Base-by-base conservation (phyloP, 805 yeast species). In the Candida ipomoeae region DNA sequence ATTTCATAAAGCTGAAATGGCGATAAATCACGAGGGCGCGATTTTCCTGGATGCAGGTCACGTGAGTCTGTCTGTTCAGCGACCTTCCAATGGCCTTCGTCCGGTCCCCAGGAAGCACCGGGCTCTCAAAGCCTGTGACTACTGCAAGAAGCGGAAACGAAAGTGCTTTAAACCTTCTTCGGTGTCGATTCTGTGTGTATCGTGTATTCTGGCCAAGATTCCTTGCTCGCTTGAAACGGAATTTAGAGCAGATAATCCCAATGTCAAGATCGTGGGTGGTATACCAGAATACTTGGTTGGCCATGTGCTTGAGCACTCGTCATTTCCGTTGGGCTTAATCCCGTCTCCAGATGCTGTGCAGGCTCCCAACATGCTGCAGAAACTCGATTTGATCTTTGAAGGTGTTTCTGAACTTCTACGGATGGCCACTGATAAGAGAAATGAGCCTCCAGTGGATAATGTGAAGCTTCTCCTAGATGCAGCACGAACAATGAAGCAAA, bases 101-200 rank as follows among this genome's bases (percentile, higher is more conserved):
- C 45, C 45, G 14, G 46, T 36, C 23, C 40, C 46, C 13, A 21
- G 20, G 15, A 44, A 48, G 33, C 53, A 50, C 6, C 55, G 86
- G 39, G 80, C 84, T 0, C 57, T 77, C 1, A 70, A 68, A 44
- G 87, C 87, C 0, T 82, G 87, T 62, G 75, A 74, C 6, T 60
- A 70, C 6, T 82, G 87, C 59, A 70, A 85, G 40, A 73, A 70
- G 45, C 81, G 78, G 53, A 82, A 82, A 67, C 78, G 89, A 0
- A 66, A 86, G 50, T 85, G 90, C 56, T 77, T 83, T 59, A 77
- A 83, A 46, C 73, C 81, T 11, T 71, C 78, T 1, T 72, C 67
- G 23, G 69, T 74, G 15, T 57, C 67, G 5, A 63, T 68, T 7
- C 70, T 80, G 2, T 84, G 90, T 66, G 64, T 83, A 18, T 66